phyloP scores from a whole-genome alignment of 495 filamentous ascomycete genomes.

The Aspergillus leporis region DNA sequence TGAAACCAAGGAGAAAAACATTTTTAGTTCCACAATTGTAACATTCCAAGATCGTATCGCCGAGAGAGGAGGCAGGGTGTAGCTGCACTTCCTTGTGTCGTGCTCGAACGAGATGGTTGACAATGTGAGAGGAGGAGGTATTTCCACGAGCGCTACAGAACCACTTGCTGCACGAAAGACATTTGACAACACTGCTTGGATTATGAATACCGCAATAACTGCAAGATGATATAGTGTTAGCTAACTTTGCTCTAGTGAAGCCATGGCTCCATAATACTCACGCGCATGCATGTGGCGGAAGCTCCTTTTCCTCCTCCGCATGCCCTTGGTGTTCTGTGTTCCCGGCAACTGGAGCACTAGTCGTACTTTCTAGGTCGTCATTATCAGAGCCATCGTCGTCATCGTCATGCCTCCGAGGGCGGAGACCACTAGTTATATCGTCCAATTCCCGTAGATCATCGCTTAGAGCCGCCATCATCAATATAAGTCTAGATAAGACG shows the following conservation, averaged over 20 bases:
- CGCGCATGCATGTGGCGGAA: constrained; percentile 96
- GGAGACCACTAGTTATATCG: constrained; percentile 57
- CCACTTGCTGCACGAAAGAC: constrained; percentile 94
- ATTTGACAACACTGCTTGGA: constrained; percentile 92
- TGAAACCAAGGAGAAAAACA: constrained; percentile 98
- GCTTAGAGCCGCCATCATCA: constrained; percentile 66
- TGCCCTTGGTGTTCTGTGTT: constrained; percentile 64
- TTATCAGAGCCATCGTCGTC: constrained; percentile 86
- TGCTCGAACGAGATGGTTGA: constrained; percentile 96
- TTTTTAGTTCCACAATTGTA: constrained; percentile 99
- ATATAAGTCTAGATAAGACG: constrained; percentile 50
- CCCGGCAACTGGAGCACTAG: constrained; percentile 77
- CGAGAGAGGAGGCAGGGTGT: constrained; percentile 91
- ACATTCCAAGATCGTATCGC: constrained; percentile 96
- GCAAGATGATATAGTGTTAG: constrained; percentile 20
- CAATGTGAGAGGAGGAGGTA: constrained; percentile 93
- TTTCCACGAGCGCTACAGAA: constrained; percentile 98
- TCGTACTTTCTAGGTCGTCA: constrained; percentile 88
- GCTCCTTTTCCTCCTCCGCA: constrained; percentile 83
- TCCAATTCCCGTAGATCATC: constrained; percentile 74
- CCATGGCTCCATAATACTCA: constrained; percentile 48
- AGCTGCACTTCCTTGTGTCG: constrained; percentile 98
- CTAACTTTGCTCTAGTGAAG: background rate
- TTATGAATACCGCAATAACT: constrained; percentile 99
- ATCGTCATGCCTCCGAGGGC: constrained; percentile 73